Conservation (phyloP, 305 asterid species). For the Galium porrigens region DNA sequence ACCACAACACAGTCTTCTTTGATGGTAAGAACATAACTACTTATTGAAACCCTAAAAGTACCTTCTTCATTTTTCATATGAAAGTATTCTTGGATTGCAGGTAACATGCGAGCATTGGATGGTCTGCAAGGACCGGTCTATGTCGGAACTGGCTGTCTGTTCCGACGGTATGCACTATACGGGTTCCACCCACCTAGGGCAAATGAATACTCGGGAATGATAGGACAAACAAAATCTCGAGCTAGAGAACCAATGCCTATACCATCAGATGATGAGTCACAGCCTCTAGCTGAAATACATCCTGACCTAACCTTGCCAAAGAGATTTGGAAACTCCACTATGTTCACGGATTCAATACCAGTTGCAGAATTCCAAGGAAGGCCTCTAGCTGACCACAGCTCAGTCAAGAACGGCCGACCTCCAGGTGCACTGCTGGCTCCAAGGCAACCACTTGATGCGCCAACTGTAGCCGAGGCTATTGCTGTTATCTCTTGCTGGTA, state of each 20-base stretch:
- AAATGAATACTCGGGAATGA: constrained; percentile 50
- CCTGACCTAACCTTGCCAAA: constrained; percentile 67
- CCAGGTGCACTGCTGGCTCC: constrained; percentile 67
- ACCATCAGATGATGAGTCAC: constrained; percentile 42
- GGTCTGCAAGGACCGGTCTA: constrained; percentile 96
- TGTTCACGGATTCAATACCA: constrained; percentile 67
- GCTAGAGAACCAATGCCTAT: constrained; percentile 22
- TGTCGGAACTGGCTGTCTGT: constrained; percentile 93
- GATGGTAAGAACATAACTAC: constrained; percentile 39
- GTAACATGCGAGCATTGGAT: constrained; percentile 94
- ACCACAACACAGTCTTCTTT: constrained; percentile 86
- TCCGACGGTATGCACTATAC: constrained; percentile 73
- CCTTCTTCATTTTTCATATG: not conserved
- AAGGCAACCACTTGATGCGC: constrained; percentile 78
- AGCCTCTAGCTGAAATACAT: constrained; percentile 40
- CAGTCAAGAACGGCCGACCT: constrained; percentile 79
- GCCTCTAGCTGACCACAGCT: constrained; percentile 77
- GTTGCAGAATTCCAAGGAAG: constrained; percentile 92
- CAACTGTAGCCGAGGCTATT: constrained; percentile 92
- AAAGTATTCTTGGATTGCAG: constrained; percentile 18
- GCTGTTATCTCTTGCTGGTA: constrained; percentile 92
- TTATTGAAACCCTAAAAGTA: not conserved
- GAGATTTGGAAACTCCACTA: constrained; percentile 67
- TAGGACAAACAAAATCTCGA: constrained; percentile 44
- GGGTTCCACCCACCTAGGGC: constrained; percentile 83